Evolutionary conservation across 495 filamentous ascomycete genomes (phyloP), one percentile per base, ranked within the genome.

Genomic region (Wilcoxina mikolae): DNA sequence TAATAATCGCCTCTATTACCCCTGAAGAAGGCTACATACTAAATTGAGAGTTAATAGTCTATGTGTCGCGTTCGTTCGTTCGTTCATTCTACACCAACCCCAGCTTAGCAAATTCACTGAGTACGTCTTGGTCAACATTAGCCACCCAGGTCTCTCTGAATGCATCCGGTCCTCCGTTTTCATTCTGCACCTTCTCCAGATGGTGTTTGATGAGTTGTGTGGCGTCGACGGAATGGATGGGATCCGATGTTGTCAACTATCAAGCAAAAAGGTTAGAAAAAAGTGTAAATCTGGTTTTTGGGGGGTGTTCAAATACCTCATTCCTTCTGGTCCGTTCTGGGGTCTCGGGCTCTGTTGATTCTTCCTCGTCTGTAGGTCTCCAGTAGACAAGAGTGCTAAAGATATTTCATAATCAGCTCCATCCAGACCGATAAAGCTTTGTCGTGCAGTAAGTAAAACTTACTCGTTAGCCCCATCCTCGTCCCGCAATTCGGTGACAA

Each of bases 81-180:
- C n/a, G n/a, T n/a, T n/a, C 1, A 39, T 12, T 39, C n/a, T 44
- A 58, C 38, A 54, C 50, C 9, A 79, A 53, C 4, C 73, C 73
- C 62, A 81, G 61, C 25, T 71, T 73, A 27, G 67, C 70, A 68
- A 94, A 98, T 0, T 74, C 79, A 17, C 64, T 63, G 51, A 94
- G 58, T 2, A 96, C 84, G 39, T 93, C 81, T 39, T 73, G 71
- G 69, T 96, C 91, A 29, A 95, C 86, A 71, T 93, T 86, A n/a
- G 74, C 74, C n/a, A 85, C 68, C 83, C 83, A 95, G 42, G 85
- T 75, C 42, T 77, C 74, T 68, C 82, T 74, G 68, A 95, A 95
- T 15, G 68, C 71, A 61, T 81, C 74, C 48, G 78, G 76, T 1
- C 89, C 87, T 3, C 89, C 90, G 55, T 73, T 76, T 3, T 73